Evolutionary conservation across 768 basidiomycete species (phyloP).

Genomic region (Podaxis sp.): DNA sequence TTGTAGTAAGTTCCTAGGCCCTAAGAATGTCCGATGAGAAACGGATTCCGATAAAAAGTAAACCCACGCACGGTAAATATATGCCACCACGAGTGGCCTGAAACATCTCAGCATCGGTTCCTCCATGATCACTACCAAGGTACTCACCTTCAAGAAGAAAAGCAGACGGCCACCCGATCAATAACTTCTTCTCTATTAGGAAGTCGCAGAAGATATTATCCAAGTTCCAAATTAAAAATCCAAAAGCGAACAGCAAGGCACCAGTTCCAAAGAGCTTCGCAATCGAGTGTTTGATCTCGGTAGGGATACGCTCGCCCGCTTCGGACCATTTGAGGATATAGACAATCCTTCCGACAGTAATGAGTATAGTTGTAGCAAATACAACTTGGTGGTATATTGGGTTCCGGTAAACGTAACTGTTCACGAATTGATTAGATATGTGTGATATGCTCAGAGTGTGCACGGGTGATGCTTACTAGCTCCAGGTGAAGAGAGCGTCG

Average conservation of each 20-base stretch:
- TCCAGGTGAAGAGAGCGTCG: constrained; percentile 61
- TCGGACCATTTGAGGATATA: constrained; percentile 49
- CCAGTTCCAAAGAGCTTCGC: constrained; percentile 48
- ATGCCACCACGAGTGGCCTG: constrained; percentile 77
- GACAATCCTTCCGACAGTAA: constrained; percentile 39
- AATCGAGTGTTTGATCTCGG: constrained; percentile 36
- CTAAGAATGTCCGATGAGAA: constrained; percentile 19
- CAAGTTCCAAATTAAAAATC: constrained; percentile 75
- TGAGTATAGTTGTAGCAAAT: constrained; percentile 57
- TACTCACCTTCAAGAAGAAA: constrained; percentile 59
- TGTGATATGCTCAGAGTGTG: background rate
- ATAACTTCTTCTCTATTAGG: constrained; percentile 51
- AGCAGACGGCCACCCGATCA: constrained; percentile 59
- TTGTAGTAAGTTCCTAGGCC: constrained; percentile 49
- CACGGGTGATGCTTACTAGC: constrained; percentile 53
- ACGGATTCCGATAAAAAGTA: background rate
- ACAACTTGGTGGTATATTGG: constrained; percentile 78
- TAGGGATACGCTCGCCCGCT: constrained; percentile 34
- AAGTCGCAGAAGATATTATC: constrained; percentile 72
- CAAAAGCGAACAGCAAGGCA: constrained; percentile 50
- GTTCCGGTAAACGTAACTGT: constrained; percentile 62
- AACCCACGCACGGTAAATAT: constrained; percentile 47
- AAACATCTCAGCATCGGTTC: background rate
- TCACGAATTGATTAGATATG: constrained; percentile 6
- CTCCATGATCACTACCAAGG: background rate